Evolutionary conservation across 345 rosid genomes (phyloP).

Genomic region (Citrus trifoliata): DNA sequence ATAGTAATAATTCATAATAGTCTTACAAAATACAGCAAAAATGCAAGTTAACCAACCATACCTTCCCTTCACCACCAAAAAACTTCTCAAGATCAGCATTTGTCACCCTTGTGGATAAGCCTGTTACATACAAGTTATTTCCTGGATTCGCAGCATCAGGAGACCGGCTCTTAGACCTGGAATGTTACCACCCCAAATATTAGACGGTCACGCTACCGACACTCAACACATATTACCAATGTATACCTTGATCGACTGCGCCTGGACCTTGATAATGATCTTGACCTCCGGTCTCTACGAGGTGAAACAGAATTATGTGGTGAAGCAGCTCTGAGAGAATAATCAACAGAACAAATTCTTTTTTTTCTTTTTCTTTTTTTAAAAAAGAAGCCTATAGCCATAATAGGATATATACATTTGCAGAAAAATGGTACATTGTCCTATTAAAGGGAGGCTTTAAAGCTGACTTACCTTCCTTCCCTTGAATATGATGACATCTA

Average conservation of each 20-base stretch:
- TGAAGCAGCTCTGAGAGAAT: conserved; percentile 36
- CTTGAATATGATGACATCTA: conserved; percentile 53
- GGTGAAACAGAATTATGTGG: conserved; percentile 37
- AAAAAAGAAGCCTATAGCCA: no score
- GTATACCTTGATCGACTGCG: conserved; percentile 51
- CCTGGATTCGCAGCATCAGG: conserved; percentile 48
- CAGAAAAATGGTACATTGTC: neutral
- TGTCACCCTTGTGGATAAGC: conserved; percentile 55
- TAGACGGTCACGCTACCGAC: neutral
- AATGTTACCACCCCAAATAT: conserved; percentile 3
- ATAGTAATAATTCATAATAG: neutral
- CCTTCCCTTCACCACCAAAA: conserved; percentile 63
- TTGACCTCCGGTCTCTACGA: conserved; percentile 33
- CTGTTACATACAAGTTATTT: conserved; percentile 65
- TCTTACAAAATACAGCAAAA: neutral
- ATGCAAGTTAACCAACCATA: conserved; percentile 15
- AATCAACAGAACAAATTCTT: neutral
- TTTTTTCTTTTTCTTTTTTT: no score
- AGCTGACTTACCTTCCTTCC: conserved; percentile 45
- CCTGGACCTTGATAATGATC: conserved; percentile 49
- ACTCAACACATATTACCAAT: neutral
- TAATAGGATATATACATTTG: neutral
- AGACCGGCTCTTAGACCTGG: conserved; percentile 59
- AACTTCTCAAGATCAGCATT: conserved; percentile 47
- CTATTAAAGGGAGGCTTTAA: neutral